phyloP scores from a whole-genome alignment of 176 grass and related monocot genomes.

The Aechmea fasciata region DNA sequence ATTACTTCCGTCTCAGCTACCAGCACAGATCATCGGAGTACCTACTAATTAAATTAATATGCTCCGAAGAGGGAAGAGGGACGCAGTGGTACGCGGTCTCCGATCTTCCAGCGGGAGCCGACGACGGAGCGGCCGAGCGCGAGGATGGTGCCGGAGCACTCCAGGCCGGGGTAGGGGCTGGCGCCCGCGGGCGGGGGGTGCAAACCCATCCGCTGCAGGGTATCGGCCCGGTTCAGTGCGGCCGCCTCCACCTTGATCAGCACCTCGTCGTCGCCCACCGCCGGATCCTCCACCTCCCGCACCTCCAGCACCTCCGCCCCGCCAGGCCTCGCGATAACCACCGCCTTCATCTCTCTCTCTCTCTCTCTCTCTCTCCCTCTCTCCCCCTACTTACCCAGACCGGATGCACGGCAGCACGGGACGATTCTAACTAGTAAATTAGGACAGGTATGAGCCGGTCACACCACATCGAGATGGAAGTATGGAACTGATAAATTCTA shows the following conservation, averaged over 20 bases:
- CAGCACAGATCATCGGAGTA: no score
- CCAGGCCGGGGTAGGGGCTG: slow-evolving; percentile 61
- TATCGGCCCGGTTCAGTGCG: slow-evolving; percentile 72
- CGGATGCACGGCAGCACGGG: no score
- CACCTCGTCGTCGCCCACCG: slow-evolving; percentile 46
- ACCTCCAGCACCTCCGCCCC: slow-evolving; percentile 57
- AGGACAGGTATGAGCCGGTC: no score
- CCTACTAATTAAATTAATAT: neutral
- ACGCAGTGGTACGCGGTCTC: slow-evolving; percentile 31
- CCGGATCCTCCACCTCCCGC: slow-evolving; percentile 49
- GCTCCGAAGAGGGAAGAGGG: neutral
- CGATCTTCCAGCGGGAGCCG: slow-evolving; percentile 37
- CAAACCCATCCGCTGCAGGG: slow-evolving; percentile 48
- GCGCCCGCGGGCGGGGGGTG: slow-evolving; percentile 47
- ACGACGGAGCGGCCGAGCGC: slow-evolving; percentile 30
- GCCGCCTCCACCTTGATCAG: slow-evolving; percentile 53
- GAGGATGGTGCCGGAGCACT: slow-evolving; percentile 77
- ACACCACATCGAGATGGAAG: no score
- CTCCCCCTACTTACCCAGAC: no score
- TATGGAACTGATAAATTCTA: no score
- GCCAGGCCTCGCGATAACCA: slow-evolving; percentile 52
- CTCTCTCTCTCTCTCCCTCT: no score
- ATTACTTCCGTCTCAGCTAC: no score
- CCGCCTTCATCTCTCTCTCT: slow-evolving; percentile 46
- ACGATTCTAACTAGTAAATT: no score